These are phyloP conservation scores for Ustulina deusta DNA, from an alignment of 2,329 filamentous ascomycete genomes.

Conservation along the genomic window DNA sequence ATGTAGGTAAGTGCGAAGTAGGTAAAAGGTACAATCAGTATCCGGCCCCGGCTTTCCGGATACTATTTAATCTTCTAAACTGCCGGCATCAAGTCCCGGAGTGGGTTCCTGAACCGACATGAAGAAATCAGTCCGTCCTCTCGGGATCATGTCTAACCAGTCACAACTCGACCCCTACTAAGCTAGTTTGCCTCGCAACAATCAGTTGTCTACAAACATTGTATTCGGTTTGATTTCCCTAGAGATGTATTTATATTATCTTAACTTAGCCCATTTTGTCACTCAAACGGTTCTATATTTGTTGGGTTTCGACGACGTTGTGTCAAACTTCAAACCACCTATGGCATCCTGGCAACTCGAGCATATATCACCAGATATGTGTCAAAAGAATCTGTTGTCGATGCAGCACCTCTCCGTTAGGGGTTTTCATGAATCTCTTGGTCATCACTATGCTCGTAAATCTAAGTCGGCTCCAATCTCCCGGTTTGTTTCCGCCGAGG, in stretches of 20 bases:
- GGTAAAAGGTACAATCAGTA: not conserved
- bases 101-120: slow-evolving; percentile 19
- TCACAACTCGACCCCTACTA: not conserved
- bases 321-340: not conserved
- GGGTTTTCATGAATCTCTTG: not conserved
- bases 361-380: not conserved
- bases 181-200: slow-evolving; percentile 1
- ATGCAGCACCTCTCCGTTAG: not conserved
- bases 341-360: not conserved
- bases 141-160: slow-evolving; percentile 20
- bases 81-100: slow-evolving; percentile 8
- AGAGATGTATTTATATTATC: not conserved
- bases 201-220: slow-evolving; percentile 22
- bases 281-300: not conserved
- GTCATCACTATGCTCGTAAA: not conserved
- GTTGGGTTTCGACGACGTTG: not conserved
- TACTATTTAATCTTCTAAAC: not conserved
- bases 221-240: not conserved
- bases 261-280: not conserved
- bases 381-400: not conserved
- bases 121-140: slow-evolving; percentile 18
- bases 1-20: slow-evolving; percentile 3
- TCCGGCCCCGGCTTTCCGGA: slow-evolving; percentile 28
- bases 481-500: not conserved
- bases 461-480: not conserved